phyloP scores from a whole-genome alignment of 1,284 basidiomycete species.

The Ustilago esculenta region DNA sequence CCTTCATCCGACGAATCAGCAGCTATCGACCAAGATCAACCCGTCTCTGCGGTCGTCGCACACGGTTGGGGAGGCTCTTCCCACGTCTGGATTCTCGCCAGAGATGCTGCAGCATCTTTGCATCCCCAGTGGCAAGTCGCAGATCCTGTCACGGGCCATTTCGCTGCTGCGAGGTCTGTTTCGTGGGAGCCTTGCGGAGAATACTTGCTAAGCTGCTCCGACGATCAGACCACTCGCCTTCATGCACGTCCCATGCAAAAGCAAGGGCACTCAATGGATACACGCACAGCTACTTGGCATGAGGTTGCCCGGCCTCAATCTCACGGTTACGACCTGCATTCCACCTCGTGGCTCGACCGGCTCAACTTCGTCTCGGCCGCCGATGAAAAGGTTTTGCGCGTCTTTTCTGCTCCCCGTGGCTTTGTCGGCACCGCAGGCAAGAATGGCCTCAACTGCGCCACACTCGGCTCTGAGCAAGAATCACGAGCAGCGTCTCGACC shows the following conservation, averaged over 20 bases:
- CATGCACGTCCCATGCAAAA: constrained; percentile 44
- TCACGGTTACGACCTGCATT: constrained; percentile 62
- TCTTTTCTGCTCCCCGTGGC: constrained; percentile 59
- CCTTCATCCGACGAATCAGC: constrained; percentile 14
- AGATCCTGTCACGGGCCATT: constrained; percentile 55
- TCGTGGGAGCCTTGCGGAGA: constrained; percentile 63
- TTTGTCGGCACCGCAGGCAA: constrained; percentile 56
- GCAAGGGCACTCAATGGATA: constrained; percentile 7
- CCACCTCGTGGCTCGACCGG: constrained; percentile 59
- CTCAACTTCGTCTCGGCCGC: constrained; percentile 63
- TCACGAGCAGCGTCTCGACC: constrained; percentile 26
- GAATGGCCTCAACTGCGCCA: constrained; percentile 34
- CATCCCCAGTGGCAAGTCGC: constrained; percentile 26
- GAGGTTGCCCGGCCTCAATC: constrained; percentile 66
- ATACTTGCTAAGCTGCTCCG: constrained; percentile 54
- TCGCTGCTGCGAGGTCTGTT: constrained; percentile 47
- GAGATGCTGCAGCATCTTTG: background rate
- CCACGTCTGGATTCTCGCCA: constrained; percentile 50
- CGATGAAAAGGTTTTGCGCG: constrained; percentile 65
- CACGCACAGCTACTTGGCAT: constrained; percentile 49
- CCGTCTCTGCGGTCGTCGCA: constrained; percentile 45
- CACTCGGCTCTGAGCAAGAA: constrained; percentile 34
- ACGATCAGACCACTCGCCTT: constrained; percentile 62
- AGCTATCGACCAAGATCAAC: background rate
- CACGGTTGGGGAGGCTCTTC: constrained; percentile 64